Conservation (phyloP, 176 grass and related monocot genomes). For the Alopecurus myosuroides region DNA sequence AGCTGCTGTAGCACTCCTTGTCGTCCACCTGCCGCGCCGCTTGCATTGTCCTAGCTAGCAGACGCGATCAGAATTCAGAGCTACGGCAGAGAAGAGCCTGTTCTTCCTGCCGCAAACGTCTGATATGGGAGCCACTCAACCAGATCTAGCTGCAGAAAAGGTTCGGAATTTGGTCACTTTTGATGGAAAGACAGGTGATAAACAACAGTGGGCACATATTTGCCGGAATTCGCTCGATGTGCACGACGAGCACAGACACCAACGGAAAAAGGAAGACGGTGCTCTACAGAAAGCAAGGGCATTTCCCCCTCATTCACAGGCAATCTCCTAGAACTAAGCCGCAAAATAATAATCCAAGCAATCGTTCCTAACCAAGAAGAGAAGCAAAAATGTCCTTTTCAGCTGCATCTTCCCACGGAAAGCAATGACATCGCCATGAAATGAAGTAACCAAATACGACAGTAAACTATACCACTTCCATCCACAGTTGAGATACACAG, state of each 20-base stretch:
- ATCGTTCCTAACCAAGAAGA: background rate
- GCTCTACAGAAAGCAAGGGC: background rate
- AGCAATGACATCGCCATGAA: background rate
- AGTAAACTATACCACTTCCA: background rate
- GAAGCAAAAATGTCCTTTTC: no score
- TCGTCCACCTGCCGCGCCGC: conserved; percentile 44
- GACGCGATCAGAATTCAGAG: background rate
- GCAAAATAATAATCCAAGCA: background rate
- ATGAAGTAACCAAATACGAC: background rate
- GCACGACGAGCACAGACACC: background rate
- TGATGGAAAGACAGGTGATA: background rate
- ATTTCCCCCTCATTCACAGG: background rate
- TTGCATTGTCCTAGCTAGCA: background rate
- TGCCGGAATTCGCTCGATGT: background rate
- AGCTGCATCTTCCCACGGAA: background rate
- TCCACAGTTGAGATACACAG: background rate
- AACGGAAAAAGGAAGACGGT: background rate
- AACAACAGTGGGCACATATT: background rate
- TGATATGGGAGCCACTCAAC: background rate
- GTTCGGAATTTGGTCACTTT: background rate
- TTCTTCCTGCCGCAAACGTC: background rate
- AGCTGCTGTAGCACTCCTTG: conserved; percentile 57
- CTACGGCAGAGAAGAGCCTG: background rate
- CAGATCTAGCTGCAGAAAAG: background rate
- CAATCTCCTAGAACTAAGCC: background rate